These are phyloP conservation scores for Podaxis sp. DNA, from an alignment of 768 basidiomycete genomes.

Conservation along the genomic window DNA sequence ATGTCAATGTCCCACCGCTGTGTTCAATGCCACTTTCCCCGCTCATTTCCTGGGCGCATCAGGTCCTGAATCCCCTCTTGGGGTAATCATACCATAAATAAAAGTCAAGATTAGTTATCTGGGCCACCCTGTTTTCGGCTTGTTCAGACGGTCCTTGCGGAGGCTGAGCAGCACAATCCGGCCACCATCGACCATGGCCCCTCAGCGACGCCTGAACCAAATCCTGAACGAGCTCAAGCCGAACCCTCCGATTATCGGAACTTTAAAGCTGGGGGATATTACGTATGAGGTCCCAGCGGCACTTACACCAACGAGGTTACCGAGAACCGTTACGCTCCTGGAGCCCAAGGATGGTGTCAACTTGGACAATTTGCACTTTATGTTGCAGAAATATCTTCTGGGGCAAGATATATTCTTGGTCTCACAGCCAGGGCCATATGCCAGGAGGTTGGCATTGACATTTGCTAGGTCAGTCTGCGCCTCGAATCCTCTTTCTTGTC, in stretches of 20 bases:
- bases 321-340: constrained; percentile 40
- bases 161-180: constrained; percentile 1
- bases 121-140: neutral
- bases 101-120: constrained; percentile 2
- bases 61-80: neutral
- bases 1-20: neutral
- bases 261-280: constrained; percentile 52
- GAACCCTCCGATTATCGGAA: constrained; percentile 41
- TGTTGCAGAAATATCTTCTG: constrained; percentile 64
- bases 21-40: constrained; percentile 1
- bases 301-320: constrained; percentile 41
- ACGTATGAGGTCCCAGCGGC: constrained; percentile 50
- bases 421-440: constrained; percentile 66
- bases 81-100: neutral
- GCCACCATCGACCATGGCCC: constrained; percentile 23
- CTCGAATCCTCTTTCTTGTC: neutral
- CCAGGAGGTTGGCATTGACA: constrained; percentile 55
- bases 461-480: constrained; percentile 45
- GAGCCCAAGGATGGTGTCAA: constrained; percentile 50
- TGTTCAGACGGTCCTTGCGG: constrained; percentile 5
- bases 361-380: constrained; percentile 55
- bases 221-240: constrained; percentile 41
- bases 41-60: constrained; percentile 3
- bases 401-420: constrained; percentile 66
- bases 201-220: constrained; percentile 44